Percentiles rank a stretch among this genome's conserved stretches.
These are phyloP conservation scores for Phaffia tasmanica DNA, from an alignment of 768 basidiomycete species.

Conservation along the genomic window DNA sequence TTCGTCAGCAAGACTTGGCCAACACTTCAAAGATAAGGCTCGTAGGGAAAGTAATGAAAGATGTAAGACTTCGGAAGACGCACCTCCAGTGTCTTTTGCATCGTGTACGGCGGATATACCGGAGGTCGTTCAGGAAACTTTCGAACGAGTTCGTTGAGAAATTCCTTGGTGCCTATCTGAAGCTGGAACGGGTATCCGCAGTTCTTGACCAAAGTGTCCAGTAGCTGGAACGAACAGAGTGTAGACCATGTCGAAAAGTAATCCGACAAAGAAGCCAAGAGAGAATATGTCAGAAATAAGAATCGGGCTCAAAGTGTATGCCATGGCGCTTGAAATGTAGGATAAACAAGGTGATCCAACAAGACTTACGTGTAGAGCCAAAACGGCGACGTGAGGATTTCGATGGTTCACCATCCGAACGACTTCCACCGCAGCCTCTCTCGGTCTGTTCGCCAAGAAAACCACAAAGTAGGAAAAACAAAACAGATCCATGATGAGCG, in stretches of 20 bases:
- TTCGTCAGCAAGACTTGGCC: neutral
- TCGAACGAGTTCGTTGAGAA: conserved; percentile 93
- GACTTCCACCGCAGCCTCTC: conserved; percentile 78
- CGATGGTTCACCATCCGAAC: conserved; percentile 80
- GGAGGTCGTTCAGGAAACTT: conserved; percentile 96
- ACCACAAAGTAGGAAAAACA: neutral
- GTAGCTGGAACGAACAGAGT: conserved; percentile 40
- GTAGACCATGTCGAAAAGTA: neutral
- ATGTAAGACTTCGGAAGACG: conserved; percentile 10
- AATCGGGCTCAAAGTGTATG: neutral
- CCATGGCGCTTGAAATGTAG: neutral
- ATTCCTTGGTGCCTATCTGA: conserved; percentile 93
- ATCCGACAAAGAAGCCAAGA: neutral
- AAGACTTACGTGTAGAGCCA: conserved; percentile 51
- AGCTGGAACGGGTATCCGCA: conserved; percentile 97
- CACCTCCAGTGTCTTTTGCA: conserved; percentile 78
- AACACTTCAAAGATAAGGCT: neutral
- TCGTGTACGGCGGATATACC: conserved; percentile 84
- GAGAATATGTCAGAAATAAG: too few species aligned
- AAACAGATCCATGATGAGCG: conserved; percentile 13
- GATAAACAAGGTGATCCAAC: neutral
- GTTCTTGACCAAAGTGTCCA: conserved; percentile 83
- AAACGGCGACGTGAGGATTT: conserved; percentile 79
- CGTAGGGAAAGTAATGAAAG: neutral
- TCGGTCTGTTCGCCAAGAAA: conserved; percentile 48